These are phyloP conservation scores for Pachyrhizus erosus DNA, from an alignment of 306 rosid species.

Conservation along the genomic window DNA sequence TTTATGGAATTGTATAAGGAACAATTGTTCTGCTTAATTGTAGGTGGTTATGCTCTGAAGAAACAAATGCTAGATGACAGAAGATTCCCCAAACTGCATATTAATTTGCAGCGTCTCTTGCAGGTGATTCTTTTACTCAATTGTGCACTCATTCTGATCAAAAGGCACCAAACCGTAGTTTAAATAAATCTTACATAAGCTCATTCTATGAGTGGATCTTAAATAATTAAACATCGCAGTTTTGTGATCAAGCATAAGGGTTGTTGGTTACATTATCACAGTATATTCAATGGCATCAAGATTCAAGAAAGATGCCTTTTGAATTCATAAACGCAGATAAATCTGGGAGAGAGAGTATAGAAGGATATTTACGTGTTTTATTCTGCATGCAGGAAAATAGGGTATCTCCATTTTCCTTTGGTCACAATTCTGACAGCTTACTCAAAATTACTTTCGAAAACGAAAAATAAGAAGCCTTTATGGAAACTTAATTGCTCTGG, in stretches of 20 bases:
- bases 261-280: not conserved
- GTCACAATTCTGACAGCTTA: not conserved
- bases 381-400: not conserved
- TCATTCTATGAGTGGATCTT: not conserved
- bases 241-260: constrained; percentile 8
- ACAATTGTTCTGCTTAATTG: constrained; percentile 37
- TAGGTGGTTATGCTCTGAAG: constrained; percentile 87
- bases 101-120: constrained; percentile 90
- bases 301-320: not conserved
- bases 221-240: not conserved
- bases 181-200: constrained; percentile 9
- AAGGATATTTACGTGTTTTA: not conserved
- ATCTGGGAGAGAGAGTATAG: not conserved
- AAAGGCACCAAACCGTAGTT: not conserved
- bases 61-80: constrained; percentile 98
- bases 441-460: constrained; percentile 15
- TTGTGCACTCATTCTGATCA: constrained; percentile 3
- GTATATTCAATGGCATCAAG: not conserved
- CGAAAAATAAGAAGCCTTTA: not conserved
- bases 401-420: not conserved
- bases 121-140: constrained; percentile 66
- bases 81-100: constrained; percentile 95
- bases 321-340: constrained; percentile 9
- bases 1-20: constrained; percentile 25
- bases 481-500: constrained; percentile 8